Evolutionary conservation across 2,329 filamentous ascomycete species (phyloP), one percentile per base, ranked within the genome.

Genomic region (Xylaria sp.): DNA sequence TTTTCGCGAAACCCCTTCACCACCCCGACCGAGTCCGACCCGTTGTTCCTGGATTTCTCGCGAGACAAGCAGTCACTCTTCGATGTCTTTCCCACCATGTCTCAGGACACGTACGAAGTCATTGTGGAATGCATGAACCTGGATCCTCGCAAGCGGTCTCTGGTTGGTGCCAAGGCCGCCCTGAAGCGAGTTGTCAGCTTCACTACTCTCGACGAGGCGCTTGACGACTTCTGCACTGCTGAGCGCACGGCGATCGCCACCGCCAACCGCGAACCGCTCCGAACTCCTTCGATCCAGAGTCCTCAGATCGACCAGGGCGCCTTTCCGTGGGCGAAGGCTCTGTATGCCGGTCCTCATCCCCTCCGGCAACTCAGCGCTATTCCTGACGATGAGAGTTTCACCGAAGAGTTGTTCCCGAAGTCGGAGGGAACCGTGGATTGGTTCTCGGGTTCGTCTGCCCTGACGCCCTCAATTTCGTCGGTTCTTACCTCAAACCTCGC

Each of bases 41-140:
- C 92, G 11, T 78, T 99, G 45, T 99, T 96, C 75, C 81, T 92
- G 59, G 94, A 99, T 74, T 99, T 95, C 71, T 90, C 88, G 46
- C 87, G 90, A 54, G 93, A 99, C 76, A 92, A 92, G 72, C 92
- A 97, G 74, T 95, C 90, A 39, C 84, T 99, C 53, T 99, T 99
- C 71, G 94, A 99, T 72, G 91, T 97, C 66, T 99, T 99, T 74
- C 92, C 94, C 38, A 92, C 90, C 73, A 96, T 99, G 93, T 97
- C 93, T 45, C 91, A 96, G 72, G 94, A 99, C 73, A 97, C 94
- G 0, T 99, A 90, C 68, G 92, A 97, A 73, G 91, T 99, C 63
- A 86, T 99, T 73, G 86, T 88, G 48, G 84, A 96, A 74, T 95
- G 91, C 72, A 85, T 99, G 84, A 91, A 91, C 66, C 77, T 99